Percentiles rank a stretch among this genome's conserved stretches.
These are phyloP conservation scores for Aethionema arabicum DNA, from an alignment of 345 rosid species.

Conservation along the genomic window DNA sequence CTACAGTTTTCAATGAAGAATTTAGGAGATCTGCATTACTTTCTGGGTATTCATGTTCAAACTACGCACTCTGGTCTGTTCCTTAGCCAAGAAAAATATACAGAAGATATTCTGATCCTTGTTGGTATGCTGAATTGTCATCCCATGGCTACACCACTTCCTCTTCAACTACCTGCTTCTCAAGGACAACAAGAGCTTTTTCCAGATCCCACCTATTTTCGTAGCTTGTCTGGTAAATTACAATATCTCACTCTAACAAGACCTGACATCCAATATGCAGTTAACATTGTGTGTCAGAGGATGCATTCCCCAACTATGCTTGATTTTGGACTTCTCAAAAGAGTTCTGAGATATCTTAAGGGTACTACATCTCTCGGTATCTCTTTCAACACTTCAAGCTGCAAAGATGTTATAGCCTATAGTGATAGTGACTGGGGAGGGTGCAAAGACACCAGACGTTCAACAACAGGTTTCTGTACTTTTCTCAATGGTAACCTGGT, in stretches of 20 bases:
- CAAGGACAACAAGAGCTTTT: too few species aligned
- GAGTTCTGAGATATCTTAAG: too few species aligned
- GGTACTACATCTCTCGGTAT: too few species aligned
- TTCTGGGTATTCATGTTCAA: background rate
- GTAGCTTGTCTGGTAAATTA: background rate
- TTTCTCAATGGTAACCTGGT: background rate
- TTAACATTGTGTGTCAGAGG: too few species aligned
- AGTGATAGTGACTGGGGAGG: slow-evolving; percentile 1
- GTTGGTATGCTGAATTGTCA: background rate
- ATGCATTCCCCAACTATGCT: background rate
- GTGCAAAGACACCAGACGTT: too few species aligned
- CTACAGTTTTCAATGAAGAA: too few species aligned
- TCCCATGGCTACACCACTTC: background rate
- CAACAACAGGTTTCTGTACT: background rate
- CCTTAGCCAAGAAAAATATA: background rate
- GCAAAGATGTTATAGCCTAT: too few species aligned
- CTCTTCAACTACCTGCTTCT: background rate
- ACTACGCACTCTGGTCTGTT: background rate
- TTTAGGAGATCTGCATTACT: background rate
- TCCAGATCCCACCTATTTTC: background rate
- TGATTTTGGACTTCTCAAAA: too few species aligned
- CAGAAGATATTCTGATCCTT: background rate
- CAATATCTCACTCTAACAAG: too few species aligned
- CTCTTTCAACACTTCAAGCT: too few species aligned
- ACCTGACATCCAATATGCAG: too few species aligned